Base-by-base conservation (phyloP, 768 basidiomycete genomes). In the Boletellus sp. region DNA sequence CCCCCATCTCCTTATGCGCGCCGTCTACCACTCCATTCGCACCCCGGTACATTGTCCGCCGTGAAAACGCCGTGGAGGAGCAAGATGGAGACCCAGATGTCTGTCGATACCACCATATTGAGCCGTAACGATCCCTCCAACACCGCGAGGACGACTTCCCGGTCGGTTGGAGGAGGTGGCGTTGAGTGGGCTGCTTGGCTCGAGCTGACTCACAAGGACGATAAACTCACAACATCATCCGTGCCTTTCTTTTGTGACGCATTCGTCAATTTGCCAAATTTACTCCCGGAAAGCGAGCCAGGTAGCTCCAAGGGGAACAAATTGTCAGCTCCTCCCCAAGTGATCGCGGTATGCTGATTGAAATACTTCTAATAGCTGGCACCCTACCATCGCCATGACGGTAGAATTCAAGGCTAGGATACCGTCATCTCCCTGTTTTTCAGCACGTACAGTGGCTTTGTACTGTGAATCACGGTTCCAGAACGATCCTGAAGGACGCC, bases 341-440 rank as follows among this genome's bases (percentile, higher is more conserved):
- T 26, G 7, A 11, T 17, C 28, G 28, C 28, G 8, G 34, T 6
- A 10, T 17, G 20, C 8, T 33, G 40, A 51, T 31, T 36, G n/a
- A 46, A 39, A 39, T 46, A 3, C 4, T 7, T 24, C 17, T 24
- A 16, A 22, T 17, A 83, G 80, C 34, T 85, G 83, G 85, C 79
- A 70, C 58, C 81, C 83, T 13, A 87, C 85, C 0, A 72, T 87
- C 67, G 72, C 75, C 0, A 69, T 86, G 51, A 69, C 77, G 1
- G 53, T 87, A 20, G 83, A 85, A 53, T 87, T 84, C 72, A 85
- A 83, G 58, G 73, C 74, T 31, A 78, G 78, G 12, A 73, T 86
- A 34, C 80, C 83, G 7, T 68, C 75, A 12, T 73, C 71, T 4
- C 52, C 53, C 22, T 55, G 59, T 10, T 67, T 78, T 58, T 72